phyloP scores from a whole-genome alignment of 129 eudicot species.

The Lactuca sativa region DNA sequence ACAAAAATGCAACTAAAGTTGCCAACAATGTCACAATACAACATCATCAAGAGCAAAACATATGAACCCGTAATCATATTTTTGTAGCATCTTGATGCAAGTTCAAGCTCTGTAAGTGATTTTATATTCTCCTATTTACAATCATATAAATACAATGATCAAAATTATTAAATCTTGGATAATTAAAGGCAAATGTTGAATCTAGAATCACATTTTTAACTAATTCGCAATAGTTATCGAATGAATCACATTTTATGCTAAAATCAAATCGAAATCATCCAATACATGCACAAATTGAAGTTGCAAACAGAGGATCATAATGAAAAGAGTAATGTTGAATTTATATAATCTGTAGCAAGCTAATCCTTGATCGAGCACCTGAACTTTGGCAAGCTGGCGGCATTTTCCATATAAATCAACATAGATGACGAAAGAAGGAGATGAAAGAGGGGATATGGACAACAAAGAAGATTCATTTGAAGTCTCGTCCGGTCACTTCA shows the following conservation, averaged over 20 bases:
- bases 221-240: not conserved
- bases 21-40: too few relatives aligned
- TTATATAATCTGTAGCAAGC: constrained; percentile 28
- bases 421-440: constrained; percentile 25
- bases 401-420: constrained; percentile 39
- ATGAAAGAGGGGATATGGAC: constrained; percentile 34
- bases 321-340: not conserved
- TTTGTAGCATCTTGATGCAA: constrained; percentile 42
- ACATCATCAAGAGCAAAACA: too few relatives aligned
- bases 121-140: constrained; percentile 38
- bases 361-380: constrained; percentile 38
- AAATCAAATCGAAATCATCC: constrained; percentile 2
- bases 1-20: too few relatives aligned
- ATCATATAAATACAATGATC: not conserved
- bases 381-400: constrained; percentile 38
- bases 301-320: not conserved
- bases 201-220: constrained; percentile 1
- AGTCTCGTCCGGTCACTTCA: too few relatives aligned
- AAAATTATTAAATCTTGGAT: not conserved
- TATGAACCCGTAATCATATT: too few relatives aligned
- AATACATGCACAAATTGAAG: not conserved
- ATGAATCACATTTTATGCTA: not conserved
- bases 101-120: constrained; percentile 39
- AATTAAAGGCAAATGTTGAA: constrained; percentile 11
- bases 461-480: constrained; percentile 31